These are phyloP conservation scores for Botryosphaeria dothidea DNA, from an alignment of 2,329 filamentous ascomycete genomes.

Conservation along the genomic window DNA sequence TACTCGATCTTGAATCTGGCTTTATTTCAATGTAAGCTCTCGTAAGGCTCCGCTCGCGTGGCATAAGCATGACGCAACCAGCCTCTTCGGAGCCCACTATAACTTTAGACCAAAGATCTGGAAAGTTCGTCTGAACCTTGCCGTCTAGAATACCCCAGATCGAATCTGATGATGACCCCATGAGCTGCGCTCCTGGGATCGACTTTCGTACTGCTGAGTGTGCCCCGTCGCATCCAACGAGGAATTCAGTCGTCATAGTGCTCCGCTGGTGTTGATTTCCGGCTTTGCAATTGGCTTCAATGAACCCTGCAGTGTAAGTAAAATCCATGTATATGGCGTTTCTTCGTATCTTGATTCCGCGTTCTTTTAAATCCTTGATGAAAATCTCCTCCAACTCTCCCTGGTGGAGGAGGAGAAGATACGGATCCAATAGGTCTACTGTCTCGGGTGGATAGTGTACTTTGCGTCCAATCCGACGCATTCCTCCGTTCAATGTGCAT, in stretches of 20 bases:
- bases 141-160: conserved; percentile 75
- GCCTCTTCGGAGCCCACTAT: conserved; percentile 66
- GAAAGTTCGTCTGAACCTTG: conserved; percentile 70
- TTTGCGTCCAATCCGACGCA: conserved; percentile 64
- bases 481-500: conserved; percentile 37
- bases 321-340: conserved; percentile 62
- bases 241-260: conserved; percentile 59
- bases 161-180: conserved; percentile 54
- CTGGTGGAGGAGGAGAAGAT: conserved; percentile 63
- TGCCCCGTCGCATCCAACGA: conserved; percentile 73
- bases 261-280: conserved; percentile 36
- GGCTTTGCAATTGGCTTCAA: conserved; percentile 46
- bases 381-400: conserved; percentile 74
- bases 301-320: conserved; percentile 41
- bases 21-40: conserved; percentile 56
- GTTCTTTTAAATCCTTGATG: conserved; percentile 66
- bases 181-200: conserved; percentile 47
- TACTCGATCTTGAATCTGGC: conserved; percentile 33
- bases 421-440: conserved; percentile 56
- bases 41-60: conserved; percentile 71
- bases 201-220: conserved; percentile 68
- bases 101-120: conserved; percentile 74
- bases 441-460: conserved; percentile 61
- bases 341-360: conserved; percentile 63
- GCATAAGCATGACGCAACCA: conserved; percentile 72